phyloP scores from a whole-genome alignment of 2,329 filamentous ascomycete genomes.

The Lachnellula cervina region DNA sequence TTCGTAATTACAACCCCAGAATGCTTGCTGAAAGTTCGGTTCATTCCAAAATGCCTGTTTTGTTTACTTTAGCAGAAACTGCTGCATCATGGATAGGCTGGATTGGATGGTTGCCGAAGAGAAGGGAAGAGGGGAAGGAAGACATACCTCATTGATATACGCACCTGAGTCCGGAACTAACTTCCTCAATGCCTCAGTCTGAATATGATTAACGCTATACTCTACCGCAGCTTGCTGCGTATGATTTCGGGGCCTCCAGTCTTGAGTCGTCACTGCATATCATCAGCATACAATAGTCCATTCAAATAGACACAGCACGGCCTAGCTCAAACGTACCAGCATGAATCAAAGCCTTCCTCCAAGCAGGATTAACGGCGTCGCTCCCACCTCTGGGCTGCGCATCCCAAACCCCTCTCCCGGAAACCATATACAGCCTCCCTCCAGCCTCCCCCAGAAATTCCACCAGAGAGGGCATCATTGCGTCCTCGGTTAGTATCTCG shows the following conservation, averaged over 20 bases:
- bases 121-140: slow-evolving; percentile 8
- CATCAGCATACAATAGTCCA: background rate
- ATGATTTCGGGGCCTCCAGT: background rate
- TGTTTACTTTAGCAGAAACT: background rate
- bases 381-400: slow-evolving; percentile 38
- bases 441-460: slow-evolving; percentile 35
- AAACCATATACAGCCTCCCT: slow-evolving; percentile 31
- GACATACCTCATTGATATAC: slow-evolving; percentile 15
- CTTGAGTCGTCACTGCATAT: background rate
- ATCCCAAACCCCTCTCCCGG: slow-evolving; percentile 40
- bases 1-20: slow-evolving; percentile 36
- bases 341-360: slow-evolving; percentile 42
- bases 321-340: slow-evolving; percentile 30
- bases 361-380: slow-evolving; percentile 46
- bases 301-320: background rate
- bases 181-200: slow-evolving; percentile 10
- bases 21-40: slow-evolving; percentile 30
- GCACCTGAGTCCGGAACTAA: slow-evolving; percentile 13
- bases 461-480: slow-evolving; percentile 25
- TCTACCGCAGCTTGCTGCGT: background rate
- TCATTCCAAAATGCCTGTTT: slow-evolving; percentile 25
- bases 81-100: background rate
- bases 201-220: slow-evolving; percentile 2
- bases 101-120: background rate
- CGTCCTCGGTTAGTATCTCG: slow-evolving; percentile 33